These are phyloP conservation scores for Paramecium sonneborni DNA, from an alignment of 73 alveolate species.

Conservation along the genomic window DNA sequence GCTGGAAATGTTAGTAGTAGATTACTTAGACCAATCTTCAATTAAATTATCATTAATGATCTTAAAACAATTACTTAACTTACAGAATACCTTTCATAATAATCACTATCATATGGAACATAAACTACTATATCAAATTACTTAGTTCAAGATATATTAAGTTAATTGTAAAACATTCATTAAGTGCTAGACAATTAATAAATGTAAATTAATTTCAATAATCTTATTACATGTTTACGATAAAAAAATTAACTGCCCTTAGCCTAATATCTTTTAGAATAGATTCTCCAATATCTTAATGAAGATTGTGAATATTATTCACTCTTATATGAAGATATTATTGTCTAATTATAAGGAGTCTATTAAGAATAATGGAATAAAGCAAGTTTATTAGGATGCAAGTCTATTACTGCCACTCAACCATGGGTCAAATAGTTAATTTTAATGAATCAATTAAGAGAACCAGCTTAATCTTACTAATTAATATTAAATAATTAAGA, in stretches of 20 bases:
- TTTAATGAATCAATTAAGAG: background rate
- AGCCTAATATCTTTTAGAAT: background rate
- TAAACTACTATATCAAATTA: background rate
- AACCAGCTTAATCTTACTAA: background rate
- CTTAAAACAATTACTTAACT: background rate
- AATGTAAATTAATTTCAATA: background rate
- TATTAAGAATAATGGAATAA: conserved; percentile 45
- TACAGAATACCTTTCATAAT: background rate
- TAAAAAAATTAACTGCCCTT: background rate
- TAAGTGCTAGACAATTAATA: background rate
- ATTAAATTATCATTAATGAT: background rate
- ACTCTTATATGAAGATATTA: background rate
- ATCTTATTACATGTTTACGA: background rate
- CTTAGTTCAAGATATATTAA: background rate
- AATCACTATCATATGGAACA: background rate
- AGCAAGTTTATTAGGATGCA: background rate
- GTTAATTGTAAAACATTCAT: background rate
- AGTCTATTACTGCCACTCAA: background rate
- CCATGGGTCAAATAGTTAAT: conserved; percentile 16
- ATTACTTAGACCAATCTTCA: conserved; percentile 23
- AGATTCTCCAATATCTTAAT: background rate
- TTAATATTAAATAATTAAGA: background rate
- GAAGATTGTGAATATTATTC: background rate
- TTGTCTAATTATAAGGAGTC: background rate
- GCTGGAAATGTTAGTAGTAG: conserved; percentile 29